These are phyloP conservation scores for Fagopyrum homotropicum DNA, from an alignment of 148 eudicot genomes.

Conservation along the genomic window DNA sequence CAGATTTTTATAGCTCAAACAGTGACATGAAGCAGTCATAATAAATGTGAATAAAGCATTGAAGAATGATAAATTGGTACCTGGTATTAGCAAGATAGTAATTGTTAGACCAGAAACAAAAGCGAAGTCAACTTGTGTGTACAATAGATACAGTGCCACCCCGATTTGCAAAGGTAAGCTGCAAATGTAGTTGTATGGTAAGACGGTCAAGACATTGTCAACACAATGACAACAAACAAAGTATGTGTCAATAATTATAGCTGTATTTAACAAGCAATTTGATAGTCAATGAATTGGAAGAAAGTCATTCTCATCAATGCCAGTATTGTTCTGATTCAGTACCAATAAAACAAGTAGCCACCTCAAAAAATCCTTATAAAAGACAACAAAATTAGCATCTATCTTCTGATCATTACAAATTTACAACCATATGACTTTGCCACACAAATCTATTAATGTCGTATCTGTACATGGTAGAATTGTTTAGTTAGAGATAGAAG, in stretches of 20 bases:
- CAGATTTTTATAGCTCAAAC: neutral
- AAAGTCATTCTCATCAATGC: slow-evolving; percentile 8
- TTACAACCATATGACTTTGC: neutral
- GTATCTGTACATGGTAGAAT: neutral
- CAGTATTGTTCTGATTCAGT: neutral
- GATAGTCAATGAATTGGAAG: neutral
- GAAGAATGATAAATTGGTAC: slow-evolving; percentile 21
- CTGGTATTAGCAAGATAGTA: slow-evolving; percentile 88
- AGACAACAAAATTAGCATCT: neutral
- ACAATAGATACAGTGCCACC: slow-evolving; percentile 74
- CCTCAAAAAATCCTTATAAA: neutral
- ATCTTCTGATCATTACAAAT: neutral
- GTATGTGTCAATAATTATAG: neutral
- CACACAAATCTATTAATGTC: neutral
- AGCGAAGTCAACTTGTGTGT: slow-evolving; percentile 84
- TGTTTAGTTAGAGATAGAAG: neutral
- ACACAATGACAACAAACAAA: neutral
- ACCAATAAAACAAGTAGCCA: slow-evolving; percentile 6
- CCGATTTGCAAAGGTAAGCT: slow-evolving; percentile 98
- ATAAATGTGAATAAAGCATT: neutral
- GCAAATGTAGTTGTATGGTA: slow-evolving; percentile 18
- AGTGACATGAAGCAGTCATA: neutral
- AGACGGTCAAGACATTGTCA: neutral
- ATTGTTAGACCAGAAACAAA: slow-evolving; percentile 80
- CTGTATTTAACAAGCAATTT: neutral